A percentile compares a stretch with the other conserved stretches of the same genome.
Conservation (phyloP, 2,329 filamentous ascomycete species). For the Lojkania enalia region DNA sequence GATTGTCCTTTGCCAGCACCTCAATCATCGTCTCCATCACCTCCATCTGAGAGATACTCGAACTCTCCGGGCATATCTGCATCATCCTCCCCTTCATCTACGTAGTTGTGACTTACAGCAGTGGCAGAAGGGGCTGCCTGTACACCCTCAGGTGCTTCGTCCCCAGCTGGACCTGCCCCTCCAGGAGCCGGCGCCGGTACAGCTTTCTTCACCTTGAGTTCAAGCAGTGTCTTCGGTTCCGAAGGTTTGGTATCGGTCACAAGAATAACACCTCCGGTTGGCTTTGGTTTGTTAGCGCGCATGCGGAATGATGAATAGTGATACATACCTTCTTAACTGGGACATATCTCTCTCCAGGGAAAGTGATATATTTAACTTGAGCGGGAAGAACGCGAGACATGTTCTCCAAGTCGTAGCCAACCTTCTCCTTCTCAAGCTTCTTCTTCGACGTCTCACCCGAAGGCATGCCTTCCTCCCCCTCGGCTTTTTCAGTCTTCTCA, state of each 20-base stretch:
- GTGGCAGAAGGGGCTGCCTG: slow-evolving; percentile 72
- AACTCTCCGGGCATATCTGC: slow-evolving; percentile 72
- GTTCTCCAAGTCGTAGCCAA: slow-evolving; percentile 94
- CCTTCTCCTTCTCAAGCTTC: slow-evolving; percentile 93
- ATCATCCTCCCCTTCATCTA: slow-evolving; percentile 84
- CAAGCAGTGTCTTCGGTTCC: slow-evolving; percentile 78
- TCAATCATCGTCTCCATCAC: slow-evolving; percentile 48
- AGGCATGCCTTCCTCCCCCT: slow-evolving; percentile 58
- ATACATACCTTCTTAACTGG: slow-evolving; percentile 80
- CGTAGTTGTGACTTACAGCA: slow-evolving; percentile 64
- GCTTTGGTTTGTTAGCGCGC: slow-evolving; percentile 55
- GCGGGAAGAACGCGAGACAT: slow-evolving; percentile 92
- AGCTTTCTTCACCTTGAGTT: slow-evolving; percentile 88
- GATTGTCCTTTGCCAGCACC: slow-evolving; percentile 6
- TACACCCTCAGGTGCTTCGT: slow-evolving; percentile 52
- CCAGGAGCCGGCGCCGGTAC: slow-evolving; percentile 51
- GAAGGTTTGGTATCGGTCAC: slow-evolving; percentile 80
- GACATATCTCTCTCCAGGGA: slow-evolving; percentile 86
- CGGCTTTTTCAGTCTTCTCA: slow-evolving; percentile 37
- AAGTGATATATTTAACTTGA: slow-evolving; percentile 94
- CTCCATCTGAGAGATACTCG: slow-evolving; percentile 74
- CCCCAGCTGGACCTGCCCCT: slow-evolving; percentile 42
- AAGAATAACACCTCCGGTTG: slow-evolving; percentile 91
- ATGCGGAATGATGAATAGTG: too few species aligned
- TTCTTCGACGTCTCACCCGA: slow-evolving; percentile 70